Percentiles rank a stretch among this genome's conserved stretches.
These are phyloP conservation scores for Ramalina intermedia DNA, from an alignment of 495 filamentous ascomycete genomes.

Conservation along the genomic window DNA sequence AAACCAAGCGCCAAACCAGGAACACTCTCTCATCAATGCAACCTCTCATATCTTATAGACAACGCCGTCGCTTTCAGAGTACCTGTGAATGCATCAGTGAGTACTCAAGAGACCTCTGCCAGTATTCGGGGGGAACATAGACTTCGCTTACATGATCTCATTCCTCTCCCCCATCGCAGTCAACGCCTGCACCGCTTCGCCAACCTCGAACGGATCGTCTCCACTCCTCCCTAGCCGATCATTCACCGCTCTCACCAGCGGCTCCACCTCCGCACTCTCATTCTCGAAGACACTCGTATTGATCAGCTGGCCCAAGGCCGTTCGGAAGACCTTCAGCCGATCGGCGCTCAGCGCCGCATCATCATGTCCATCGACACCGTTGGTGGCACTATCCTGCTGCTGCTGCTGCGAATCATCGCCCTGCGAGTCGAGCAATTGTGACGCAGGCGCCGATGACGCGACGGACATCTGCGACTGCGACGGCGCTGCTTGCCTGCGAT, in stretches of 20 bases:
- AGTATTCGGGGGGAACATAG: not conserved
- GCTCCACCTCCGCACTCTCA: conserved; percentile 61
- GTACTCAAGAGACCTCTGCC: not conserved
- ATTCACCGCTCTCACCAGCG: conserved; percentile 71
- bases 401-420: conserved; percentile 29
- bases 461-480: conserved; percentile 47
- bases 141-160: conserved; percentile 71
- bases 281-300: conserved; percentile 58
- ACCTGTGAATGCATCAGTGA: conserved; percentile 22
- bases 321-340: conserved; percentile 61
- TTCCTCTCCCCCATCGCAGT: conserved; percentile 68
- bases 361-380: conserved; percentile 14
- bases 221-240: conserved; percentile 34
- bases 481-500: conserved; percentile 12
- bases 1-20: too few relatives aligned
- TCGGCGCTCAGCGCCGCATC: conserved; percentile 37
- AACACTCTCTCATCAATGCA: too few relatives aligned
- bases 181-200: conserved; percentile 65
- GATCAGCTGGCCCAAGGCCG: conserved; percentile 64
- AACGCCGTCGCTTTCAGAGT: conserved; percentile 35
- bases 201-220: conserved; percentile 41
- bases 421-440: conserved; percentile 47
- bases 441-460: conserved; percentile 54
- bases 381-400: conserved; percentile 19
- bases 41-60: conserved; percentile 19